A percentile compares a stretch with the other conserved stretches of the same genome.
Evolutionary conservation across 2,329 filamentous ascomycete genomes (phyloP).

Genomic region (Thielaviopsis punctulata): DNA sequence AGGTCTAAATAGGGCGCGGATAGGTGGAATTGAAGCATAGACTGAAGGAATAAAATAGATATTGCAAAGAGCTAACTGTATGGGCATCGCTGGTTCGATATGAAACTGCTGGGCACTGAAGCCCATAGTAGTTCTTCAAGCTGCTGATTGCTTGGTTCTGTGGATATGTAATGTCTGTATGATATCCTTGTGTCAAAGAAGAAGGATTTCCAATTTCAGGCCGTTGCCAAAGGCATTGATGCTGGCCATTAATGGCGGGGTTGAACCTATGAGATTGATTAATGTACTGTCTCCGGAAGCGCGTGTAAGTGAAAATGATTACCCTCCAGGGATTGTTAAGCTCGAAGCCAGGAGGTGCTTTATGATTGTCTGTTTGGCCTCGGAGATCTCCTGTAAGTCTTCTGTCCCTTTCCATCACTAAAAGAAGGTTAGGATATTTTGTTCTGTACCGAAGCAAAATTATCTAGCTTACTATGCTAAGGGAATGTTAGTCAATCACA

Average conservation of each 20-base stretch:
- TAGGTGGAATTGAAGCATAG: slow-evolving; percentile 39
- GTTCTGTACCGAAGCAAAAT: neutral
- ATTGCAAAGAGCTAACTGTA: neutral
- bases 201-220: slow-evolving; percentile 13
- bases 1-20: slow-evolving; percentile 66
- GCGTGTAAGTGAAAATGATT: slow-evolving; percentile 14
- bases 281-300: neutral
- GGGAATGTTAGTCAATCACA: slow-evolving; percentile 16
- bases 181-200: slow-evolving; percentile 8
- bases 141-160: slow-evolving; percentile 1
- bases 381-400: slow-evolving; percentile 41
- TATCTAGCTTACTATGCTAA: slow-evolving; percentile 35
- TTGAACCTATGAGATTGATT: slow-evolving; percentile 5
- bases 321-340: slow-evolving; percentile 48
- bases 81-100: neutral
- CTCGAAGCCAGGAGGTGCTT: slow-evolving; percentile 42
- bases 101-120: neutral
- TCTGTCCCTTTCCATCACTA: slow-evolving; percentile 50
- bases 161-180: slow-evolving; percentile 13
- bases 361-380: slow-evolving; percentile 38
- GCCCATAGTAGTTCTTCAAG: neutral
- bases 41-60: neutral
- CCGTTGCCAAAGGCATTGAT: neutral
- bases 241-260: slow-evolving; percentile 1
- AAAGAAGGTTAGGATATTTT: slow-evolving; percentile 8